These are phyloP conservation scores for Leptomonas seymouri DNA, from an alignment of 208 protist species.

Conservation along the genomic window DNA sequence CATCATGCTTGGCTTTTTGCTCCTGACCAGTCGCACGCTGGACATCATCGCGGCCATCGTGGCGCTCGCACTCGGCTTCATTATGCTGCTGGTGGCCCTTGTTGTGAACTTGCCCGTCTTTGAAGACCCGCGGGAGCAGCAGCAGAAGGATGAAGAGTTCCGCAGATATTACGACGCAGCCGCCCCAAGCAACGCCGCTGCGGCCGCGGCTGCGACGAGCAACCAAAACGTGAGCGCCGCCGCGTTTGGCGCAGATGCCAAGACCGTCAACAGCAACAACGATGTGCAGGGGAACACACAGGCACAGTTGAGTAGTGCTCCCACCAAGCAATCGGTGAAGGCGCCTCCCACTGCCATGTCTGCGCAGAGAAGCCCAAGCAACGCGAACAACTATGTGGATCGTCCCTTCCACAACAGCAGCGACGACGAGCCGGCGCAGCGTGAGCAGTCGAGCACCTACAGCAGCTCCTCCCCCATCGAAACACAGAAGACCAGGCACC, in stretches of 20 bases:
- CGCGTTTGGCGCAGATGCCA: neutral
- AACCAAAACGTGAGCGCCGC: neutral
- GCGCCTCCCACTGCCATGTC: slow-evolving; percentile 8
- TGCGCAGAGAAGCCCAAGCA: too few species aligned
- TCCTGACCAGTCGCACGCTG: slow-evolving; percentile 40
- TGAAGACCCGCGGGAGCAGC: slow-evolving; percentile 48
- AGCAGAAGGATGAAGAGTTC: slow-evolving; percentile 36
- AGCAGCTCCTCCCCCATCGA: slow-evolving; percentile 1
- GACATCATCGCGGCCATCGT: slow-evolving; percentile 48
- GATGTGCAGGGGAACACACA: slow-evolving; percentile 4
- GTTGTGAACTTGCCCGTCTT: slow-evolving; percentile 59
- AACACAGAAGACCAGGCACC: neutral
- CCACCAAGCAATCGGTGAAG: neutral
- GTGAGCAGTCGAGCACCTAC: neutral
- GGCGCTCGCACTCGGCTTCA: slow-evolving; percentile 47
- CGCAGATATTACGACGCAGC: slow-evolving; percentile 29
- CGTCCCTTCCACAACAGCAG: slow-evolving; percentile 7
- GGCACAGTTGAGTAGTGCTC: neutral
- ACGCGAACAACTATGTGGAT: slow-evolving; percentile 10
- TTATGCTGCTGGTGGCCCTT: slow-evolving; percentile 66
- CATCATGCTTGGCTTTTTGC: slow-evolving; percentile 71
- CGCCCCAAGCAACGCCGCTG: slow-evolving; percentile 1
- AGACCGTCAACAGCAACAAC: slow-evolving; percentile 6
- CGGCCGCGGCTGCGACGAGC: neutral
- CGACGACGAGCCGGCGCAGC: slow-evolving; percentile 16